Base-by-base conservation (phyloP, 2,329 filamentous ascomycete species). In the Phialophora verrucosa region DNA sequence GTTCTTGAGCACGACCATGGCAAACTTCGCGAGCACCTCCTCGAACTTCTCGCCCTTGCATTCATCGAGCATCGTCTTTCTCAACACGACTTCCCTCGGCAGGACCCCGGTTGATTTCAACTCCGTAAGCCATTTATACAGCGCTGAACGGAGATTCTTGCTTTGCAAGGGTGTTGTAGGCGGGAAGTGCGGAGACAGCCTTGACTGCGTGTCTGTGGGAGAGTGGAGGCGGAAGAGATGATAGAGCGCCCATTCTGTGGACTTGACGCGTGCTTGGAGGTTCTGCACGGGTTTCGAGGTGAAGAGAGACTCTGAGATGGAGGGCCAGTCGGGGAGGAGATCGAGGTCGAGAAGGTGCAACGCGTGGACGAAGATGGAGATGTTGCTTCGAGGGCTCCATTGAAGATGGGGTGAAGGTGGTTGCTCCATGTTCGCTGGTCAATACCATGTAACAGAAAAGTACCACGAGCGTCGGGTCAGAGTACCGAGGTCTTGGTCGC, bases 21-120 rank as follows among this genome's bases (percentile, higher is more conserved):
- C 97, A 73, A 99, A 96, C 0, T 88, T 83, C 2, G 92, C 88
- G 31, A 98, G 83, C 1, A 97, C 81, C 75, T 99, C 95, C 75
- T 93, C 93, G 62, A 98, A 87, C 69, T 92, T 89, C 62, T 97
- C 93, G 5, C 94, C 94, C 71, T 91, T 93, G 80, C 95, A 99
- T 73, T 99, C 94, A 75, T 99, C 95, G 59, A 99, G 83, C 91
- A 97, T 97, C 0, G 92, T 96, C 81, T 97, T 97, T 59, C 95
- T 88, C 35, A 98, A 80, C 0, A 96, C 86, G 0, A 87, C 86
- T 74, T 97, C 93, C 58, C 91, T 85, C 2, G 92, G 91, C 8
- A 98, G 82, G 0, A 90, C 82, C 32, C 93, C 93, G 79, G 88
- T 91, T 81, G 96, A 96, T 82, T 98, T 98, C 66, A 92, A 83